phyloP scores from a whole-genome alignment of 2,329 filamentous ascomycete genomes.

The Decorospora gaudefroyi region DNA sequence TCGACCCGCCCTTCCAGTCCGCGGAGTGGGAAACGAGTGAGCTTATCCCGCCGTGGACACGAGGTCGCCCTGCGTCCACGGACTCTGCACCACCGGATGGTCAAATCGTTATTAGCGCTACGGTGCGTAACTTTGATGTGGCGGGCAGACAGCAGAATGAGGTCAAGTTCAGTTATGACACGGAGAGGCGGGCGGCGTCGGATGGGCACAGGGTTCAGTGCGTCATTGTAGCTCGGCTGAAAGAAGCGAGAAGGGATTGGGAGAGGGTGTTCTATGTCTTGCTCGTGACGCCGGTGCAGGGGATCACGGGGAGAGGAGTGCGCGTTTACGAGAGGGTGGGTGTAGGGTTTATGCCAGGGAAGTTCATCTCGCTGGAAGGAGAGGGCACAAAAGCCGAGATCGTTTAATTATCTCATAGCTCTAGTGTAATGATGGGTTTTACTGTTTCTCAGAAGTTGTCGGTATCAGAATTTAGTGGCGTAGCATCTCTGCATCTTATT shows the following conservation, averaged over 20 bases:
- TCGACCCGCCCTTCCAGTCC: constrained; percentile 4
- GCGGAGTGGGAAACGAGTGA: constrained; percentile 9
- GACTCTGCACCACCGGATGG: neutral
- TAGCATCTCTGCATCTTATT: too few relatives aligned
- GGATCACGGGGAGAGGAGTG: neutral
- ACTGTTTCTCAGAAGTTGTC: too few relatives aligned
- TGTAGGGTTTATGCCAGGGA: constrained; percentile 23
- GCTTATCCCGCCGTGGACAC: constrained; percentile 7
- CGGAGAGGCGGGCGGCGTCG: constrained; percentile 2
- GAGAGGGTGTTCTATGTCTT: constrained; percentile 18
- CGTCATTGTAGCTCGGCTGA: constrained; percentile 16
- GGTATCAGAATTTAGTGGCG: too few relatives aligned
- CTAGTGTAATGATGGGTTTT: too few relatives aligned
- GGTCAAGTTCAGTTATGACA: constrained; percentile 20
- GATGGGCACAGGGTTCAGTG: constrained; percentile 17
- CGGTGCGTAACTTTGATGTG: constrained; percentile 14
- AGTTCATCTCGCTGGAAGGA: constrained; percentile 15
- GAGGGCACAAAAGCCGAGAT: constrained; percentile 11
- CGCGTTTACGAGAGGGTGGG: constrained; percentile 20
- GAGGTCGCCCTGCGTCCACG: neutral
- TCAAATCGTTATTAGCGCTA: constrained; percentile 12
- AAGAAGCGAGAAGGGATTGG: constrained; percentile 2
- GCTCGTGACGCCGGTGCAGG: constrained; percentile 9
- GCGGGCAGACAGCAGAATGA: constrained; percentile 9
- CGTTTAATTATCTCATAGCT: neutral